Percentiles rank a stretch among this genome's conserved stretches.
These are phyloP conservation scores for Umbellularia californica DNA, from an alignment of 164 flowering plant species.

Conservation along the genomic window DNA sequence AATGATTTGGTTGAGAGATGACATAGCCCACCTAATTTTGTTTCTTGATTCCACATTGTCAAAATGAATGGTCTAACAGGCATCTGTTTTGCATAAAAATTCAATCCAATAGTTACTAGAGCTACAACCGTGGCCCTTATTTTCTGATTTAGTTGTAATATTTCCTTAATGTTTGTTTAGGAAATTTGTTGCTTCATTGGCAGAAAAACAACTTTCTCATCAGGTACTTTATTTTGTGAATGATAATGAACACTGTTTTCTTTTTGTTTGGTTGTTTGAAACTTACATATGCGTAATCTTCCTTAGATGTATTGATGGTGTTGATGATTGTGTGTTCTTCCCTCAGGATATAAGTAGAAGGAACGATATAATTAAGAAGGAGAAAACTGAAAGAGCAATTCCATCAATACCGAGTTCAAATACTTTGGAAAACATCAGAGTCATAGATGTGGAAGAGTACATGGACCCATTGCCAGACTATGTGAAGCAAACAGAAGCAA, in stretches of 20 bases:
- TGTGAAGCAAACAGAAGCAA: constrained; percentile 70
- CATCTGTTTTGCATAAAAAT: neutral
- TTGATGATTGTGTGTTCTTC: neutral
- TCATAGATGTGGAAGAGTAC: constrained; percentile 46
- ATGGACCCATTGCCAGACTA: constrained; percentile 49
- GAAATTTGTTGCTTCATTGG: constrained; percentile 73
- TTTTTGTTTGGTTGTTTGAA: neutral
- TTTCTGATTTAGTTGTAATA: neutral
- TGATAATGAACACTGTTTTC: too few relatives aligned
- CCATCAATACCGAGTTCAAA: constrained; percentile 14
- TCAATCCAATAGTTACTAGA: too few relatives aligned
- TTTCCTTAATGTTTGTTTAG: constrained; percentile 28
- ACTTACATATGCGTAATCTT: too few relatives aligned
- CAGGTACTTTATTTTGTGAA: constrained; percentile 25
- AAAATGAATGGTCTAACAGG: neutral
- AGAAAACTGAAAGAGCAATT: constrained; percentile 15
- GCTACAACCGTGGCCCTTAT: too few relatives aligned
- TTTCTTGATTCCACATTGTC: too few relatives aligned
- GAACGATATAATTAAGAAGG: neutral
- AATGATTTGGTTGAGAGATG: too few relatives aligned
- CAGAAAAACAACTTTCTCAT: constrained; percentile 26
- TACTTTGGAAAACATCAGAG: constrained; percentile 32
- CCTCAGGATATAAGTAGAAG: constrained; percentile 28
- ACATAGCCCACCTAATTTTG: too few relatives aligned
- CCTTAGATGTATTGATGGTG: neutral